A percentile compares a stretch with the other conserved stretches of the same genome.
Evolutionary conservation across 2,329 filamentous ascomycete species (phyloP).

Genomic region (Cucurbitaria berberidis): DNA sequence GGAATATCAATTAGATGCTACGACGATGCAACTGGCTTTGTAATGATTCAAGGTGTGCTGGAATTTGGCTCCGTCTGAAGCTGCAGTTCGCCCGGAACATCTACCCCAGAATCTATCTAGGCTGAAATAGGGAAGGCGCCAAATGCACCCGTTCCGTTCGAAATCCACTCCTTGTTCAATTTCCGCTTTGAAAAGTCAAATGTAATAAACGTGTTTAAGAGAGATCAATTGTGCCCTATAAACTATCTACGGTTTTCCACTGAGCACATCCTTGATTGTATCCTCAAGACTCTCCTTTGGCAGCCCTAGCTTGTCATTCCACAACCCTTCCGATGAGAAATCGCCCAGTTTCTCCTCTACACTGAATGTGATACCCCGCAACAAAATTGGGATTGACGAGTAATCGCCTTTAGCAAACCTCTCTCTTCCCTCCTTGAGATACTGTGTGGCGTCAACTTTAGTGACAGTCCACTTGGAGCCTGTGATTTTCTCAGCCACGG

Average conservation of each 20-base stretch:
- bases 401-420: conserved; percentile 49
- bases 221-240: no score
- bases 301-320: conserved; percentile 53
- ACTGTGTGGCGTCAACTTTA: conserved; percentile 42
- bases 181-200: no score
- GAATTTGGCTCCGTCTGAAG: conserved; percentile 7
- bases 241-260: conserved; percentile 20
- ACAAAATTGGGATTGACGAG: conserved; percentile 26
- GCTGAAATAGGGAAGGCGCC: conserved; percentile 6
- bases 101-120: conserved; percentile 16
- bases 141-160: not conserved
- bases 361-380: conserved; percentile 25
- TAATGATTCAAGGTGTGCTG: conserved; percentile 11
- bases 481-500: conserved; percentile 59
- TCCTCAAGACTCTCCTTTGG: conserved; percentile 49
- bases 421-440: conserved; percentile 37
- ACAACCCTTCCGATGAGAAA: conserved; percentile 32
- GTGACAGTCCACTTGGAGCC: conserved; percentile 59
- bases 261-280: conserved; percentile 40
- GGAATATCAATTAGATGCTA: not conserved
- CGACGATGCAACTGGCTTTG: conserved; percentile 11
- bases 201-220: no score
- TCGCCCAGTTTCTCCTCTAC: conserved; percentile 27
- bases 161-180: no score
- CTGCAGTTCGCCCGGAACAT: conserved; percentile 15